phyloP scores from a whole-genome alignment of 257 asterid genomes.

The Nicotiana attenuata region DNA sequence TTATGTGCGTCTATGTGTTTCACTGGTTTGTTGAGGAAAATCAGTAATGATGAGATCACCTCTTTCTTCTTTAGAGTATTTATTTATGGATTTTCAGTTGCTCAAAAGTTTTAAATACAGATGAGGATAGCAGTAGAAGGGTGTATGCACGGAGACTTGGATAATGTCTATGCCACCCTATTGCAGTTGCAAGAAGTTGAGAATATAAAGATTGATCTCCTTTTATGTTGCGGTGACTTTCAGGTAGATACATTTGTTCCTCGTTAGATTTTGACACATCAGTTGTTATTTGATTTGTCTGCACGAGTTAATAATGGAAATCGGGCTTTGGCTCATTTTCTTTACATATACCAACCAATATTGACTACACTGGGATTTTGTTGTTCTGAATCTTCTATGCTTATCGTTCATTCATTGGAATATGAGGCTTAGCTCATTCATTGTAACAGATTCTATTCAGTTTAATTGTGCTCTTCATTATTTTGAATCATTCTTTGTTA shows the following conservation, averaged over 20 bases:
- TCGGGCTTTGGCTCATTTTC: neutral
- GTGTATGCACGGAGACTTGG: constrained; percentile 97
- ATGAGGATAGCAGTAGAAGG: constrained; percentile 98
- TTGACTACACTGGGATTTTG: neutral
- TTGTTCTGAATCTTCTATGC: neutral
- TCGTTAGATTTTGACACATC: neutral
- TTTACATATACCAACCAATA: neutral
- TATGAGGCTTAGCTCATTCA: neutral
- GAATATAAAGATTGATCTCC: constrained; percentile 71
- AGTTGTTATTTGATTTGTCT: neutral
- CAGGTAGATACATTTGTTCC: constrained; percentile 48
- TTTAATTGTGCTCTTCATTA: neutral
- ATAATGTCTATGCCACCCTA: constrained; percentile 73
- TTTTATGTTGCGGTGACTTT: constrained; percentile 94
- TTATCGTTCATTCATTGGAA: neutral
- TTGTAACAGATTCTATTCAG: neutral
- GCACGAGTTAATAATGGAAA: neutral
- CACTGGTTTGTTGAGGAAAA: neutral
- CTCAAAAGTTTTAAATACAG: constrained; percentile 17
- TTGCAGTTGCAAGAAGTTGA: constrained; percentile 73
- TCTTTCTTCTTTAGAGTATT: neutral
- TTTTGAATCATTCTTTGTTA: neutral
- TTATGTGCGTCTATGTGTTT: neutral
- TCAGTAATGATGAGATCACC: neutral
- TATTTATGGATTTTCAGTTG: neutral